Conservation (phyloP, 2,329 filamentous ascomycete species). For the Lasiodiplodia theobromae region DNA sequence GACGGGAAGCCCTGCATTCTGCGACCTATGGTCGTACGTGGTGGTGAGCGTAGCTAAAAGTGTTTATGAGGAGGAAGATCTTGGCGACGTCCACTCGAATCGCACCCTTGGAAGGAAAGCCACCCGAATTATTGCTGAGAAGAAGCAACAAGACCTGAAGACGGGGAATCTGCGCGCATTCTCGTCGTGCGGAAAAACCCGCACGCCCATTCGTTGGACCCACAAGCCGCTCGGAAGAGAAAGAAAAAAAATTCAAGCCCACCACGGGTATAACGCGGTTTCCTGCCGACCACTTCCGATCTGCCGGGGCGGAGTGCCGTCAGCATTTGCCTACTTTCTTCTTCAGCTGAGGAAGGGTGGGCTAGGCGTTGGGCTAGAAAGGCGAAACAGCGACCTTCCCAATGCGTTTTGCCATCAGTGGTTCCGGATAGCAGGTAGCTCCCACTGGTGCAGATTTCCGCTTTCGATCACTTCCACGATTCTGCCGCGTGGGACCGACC, state of each 20-base stretch:
- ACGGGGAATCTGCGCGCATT: neutral
- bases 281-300: neutral
- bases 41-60: neutral
- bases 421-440: neutral
- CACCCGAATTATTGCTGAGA: too few species aligned
- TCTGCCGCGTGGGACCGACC: neutral
- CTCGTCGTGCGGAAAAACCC: neutral
- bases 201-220: neutral
- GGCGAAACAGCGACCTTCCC: neutral
- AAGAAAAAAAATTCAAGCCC: neutral
- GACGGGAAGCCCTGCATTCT: slow-evolving; percentile 10
- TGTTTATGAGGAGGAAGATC: neutral
- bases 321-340: neutral
- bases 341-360: neutral
- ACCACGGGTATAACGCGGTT: neutral
- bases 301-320: neutral
- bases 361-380: neutral
- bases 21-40: slow-evolving; percentile 32
- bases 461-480: neutral
- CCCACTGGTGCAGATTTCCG: neutral
- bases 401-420: neutral
- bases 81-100: too few species aligned
- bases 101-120: neutral
- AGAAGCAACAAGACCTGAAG: neutral
- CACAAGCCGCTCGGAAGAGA: neutral